Evolutionary conservation across 2,329 filamentous ascomycete genomes (phyloP), one percentile per base, ranked within the genome.

Genomic region (Colletotrichum incanum): DNA sequence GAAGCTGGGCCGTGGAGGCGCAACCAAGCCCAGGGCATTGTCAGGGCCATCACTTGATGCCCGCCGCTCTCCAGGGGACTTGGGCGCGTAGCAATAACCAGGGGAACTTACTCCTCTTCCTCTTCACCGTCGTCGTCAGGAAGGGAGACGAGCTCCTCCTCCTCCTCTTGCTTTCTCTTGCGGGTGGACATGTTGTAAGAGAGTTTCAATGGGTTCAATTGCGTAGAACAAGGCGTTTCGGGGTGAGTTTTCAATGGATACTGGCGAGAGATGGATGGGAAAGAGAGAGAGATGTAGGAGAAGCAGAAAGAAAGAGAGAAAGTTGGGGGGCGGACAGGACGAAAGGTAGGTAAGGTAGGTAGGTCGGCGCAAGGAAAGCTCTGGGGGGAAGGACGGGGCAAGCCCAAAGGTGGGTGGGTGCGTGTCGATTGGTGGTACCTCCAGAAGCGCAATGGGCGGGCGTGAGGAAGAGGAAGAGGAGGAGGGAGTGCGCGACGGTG

Each of bases 141-240:
- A 66, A 89, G 85, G 73, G 86, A 87, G 73, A 89, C 84, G 43
- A 89, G 86, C 81, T 88, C 86, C 71, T 88, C 86, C 78, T 87
- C 85, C 75, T 87, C 86, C 31, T 84, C 85, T 76, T 86, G 84
- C 83, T 86, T 87, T 83, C 86, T 86, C 86, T 88, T 88, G 77
- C 86, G 86, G 77, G 83, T 80, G 71, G 85, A 84, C 85, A 87
- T 87, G 73, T 70, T 81, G 71, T 47, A 63, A 70, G 49, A 58
- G 37, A 72, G 61, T 54, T 69, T 23, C 47, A 59, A 37, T 41
- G 63, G 26, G 60, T 69, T 76, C 78, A 79, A 82, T 81, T 78
- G 78, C 69, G 14, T 60, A 61, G 47, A 49, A 41, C 60, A 18
- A 28, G 31, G 14, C 58, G 58, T 26, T 62, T 58, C 14, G 20